Evolutionary conservation across 2,329 filamentous ascomycete species (phyloP).

Genomic region (Colletotrichum tabaci): DNA sequence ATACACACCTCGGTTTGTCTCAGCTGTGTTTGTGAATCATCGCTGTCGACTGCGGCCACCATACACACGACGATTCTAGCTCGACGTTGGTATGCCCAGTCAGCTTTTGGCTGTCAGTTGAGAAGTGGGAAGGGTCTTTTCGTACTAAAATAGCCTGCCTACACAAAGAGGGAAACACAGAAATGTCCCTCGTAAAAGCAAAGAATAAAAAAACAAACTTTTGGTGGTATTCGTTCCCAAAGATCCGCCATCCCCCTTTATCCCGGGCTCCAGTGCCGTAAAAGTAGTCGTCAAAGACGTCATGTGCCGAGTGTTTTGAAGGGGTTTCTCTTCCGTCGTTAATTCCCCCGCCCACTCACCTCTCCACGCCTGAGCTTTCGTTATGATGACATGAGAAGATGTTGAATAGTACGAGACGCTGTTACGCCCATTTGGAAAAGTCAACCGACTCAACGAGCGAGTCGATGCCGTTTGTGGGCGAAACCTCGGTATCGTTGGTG

Average conservation of each 20-base stretch:
- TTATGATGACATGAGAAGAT: neutral
- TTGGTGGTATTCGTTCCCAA: slow-evolving; percentile 39
- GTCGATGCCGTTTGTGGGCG: slow-evolving; percentile 48
- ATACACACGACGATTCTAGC: no score
- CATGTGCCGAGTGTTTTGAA: slow-evolving; percentile 15
- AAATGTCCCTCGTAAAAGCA: neutral
- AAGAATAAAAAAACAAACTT: slow-evolving; percentile 31
- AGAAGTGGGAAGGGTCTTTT: slow-evolving; percentile 27
- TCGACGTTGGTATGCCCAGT: neutral
- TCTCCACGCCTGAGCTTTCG: neutral
- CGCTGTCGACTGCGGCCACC: no score
- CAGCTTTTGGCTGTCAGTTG: no score
- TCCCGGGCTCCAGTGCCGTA: slow-evolving; percentile 3
- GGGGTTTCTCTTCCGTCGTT: slow-evolving; percentile 11
- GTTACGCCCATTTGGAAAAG: slow-evolving; percentile 57
- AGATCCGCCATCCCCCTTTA: slow-evolving; percentile 21
- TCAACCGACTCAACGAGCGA: slow-evolving; percentile 56
- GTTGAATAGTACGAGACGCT: slow-evolving; percentile 10
- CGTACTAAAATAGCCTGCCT: slow-evolving; percentile 23
- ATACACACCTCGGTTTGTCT: no score
- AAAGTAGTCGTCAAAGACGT: slow-evolving; percentile 29
- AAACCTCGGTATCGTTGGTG: slow-evolving; percentile 69
- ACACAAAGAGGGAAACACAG: slow-evolving; percentile 1
- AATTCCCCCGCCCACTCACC: slow-evolving; percentile 9
- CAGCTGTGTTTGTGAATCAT: no score